Base-by-base conservation (phyloP, 75 land plant genomes). In the Ceratopteris richardii region DNA sequence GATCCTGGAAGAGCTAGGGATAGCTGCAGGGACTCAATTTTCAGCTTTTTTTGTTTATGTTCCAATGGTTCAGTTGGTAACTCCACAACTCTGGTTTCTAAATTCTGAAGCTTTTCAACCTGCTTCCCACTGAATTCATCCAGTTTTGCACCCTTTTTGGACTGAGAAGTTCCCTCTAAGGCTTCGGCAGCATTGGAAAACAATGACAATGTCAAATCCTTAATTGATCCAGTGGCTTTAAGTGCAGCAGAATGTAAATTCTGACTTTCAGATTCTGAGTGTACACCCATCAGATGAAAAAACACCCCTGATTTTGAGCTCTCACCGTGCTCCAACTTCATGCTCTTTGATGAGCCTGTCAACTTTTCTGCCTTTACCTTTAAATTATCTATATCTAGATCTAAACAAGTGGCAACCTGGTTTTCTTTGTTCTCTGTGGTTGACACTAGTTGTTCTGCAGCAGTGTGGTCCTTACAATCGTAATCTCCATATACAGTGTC, bases 1-100 rank as follows among this genome's bases (percentile, higher is more conserved):
- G 78, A 69, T 59, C 70, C 79, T 7, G 96, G 96, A 41, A 87
- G 62, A 47, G 81, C 73, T 51, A 90, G 82, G 44, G 96, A 81
- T 10, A 91, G 83, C 54, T 86, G 78, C 28, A 83, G 85, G 0
- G 86, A 74, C 63, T 84, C 89, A 36, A 79, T 24, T 25, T 57
- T 66, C 0, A 80, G 61, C 55, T 77, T 84, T 46, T 84, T 83
- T 61, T 75, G 54, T 24, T 58, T 76, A 33, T 46, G 51, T 27
- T 29, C 75, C 24, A 12, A 55, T 0, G 50, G 52, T 9, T 52
- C 70, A 41, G 60, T 57, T 30, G 39, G 66, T 31, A 1, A 58
- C 14, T 63, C 61, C 18, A 51, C 56, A 13, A 63, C 62, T 19
- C 68, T 46, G 40, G 31, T 31, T 13, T 56, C 61, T 72, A 48